phyloP scores from a whole-genome alignment of 1,139 yeast genomes.

The Zhuliangozyma parablackwelliae region DNA sequence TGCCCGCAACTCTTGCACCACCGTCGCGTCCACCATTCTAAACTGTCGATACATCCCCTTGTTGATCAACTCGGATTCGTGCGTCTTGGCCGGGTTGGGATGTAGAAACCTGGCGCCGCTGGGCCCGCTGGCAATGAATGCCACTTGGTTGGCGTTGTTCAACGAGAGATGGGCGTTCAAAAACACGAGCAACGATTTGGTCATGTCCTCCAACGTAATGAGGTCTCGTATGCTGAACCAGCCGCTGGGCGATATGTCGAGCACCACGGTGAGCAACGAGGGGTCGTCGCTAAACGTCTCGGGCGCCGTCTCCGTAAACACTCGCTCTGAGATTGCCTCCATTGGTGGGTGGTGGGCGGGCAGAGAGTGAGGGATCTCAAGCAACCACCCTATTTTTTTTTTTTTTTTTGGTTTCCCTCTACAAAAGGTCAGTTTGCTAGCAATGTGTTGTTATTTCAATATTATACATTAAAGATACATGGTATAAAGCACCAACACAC shows the following conservation, averaged over 20 bases:
- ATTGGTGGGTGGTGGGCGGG: conserved; percentile 22
- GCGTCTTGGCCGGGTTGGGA: conserved; percentile 45
- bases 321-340: conserved; percentile 75
- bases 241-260: conserved; percentile 74
- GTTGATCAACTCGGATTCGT: conserved; percentile 20
- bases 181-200: conserved; percentile 61
- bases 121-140: conserved; percentile 76
- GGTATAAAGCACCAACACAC: conserved; percentile 5
- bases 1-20: conserved; percentile 56
- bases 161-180: conserved; percentile 84
- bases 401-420: no score
- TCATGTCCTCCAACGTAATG: conserved; percentile 48
- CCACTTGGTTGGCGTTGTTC: conserved; percentile 80
- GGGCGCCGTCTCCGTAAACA: conserved; percentile 45
- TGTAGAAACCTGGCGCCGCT: conserved; percentile 67
- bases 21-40: conserved; percentile 71
- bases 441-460: background rate
- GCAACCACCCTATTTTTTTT: no score
- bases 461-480: conserved; percentile 1
- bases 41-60: conserved; percentile 79
- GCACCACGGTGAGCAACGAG: conserved; percentile 69
- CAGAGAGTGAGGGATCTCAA: background rate
- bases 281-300: conserved; percentile 56
- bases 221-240: conserved; percentile 58
- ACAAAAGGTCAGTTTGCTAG: no score